phyloP scores from a whole-genome alignment of 2,329 filamentous ascomycete genomes.

The Stagonosporopsis chrysanthemi region DNA sequence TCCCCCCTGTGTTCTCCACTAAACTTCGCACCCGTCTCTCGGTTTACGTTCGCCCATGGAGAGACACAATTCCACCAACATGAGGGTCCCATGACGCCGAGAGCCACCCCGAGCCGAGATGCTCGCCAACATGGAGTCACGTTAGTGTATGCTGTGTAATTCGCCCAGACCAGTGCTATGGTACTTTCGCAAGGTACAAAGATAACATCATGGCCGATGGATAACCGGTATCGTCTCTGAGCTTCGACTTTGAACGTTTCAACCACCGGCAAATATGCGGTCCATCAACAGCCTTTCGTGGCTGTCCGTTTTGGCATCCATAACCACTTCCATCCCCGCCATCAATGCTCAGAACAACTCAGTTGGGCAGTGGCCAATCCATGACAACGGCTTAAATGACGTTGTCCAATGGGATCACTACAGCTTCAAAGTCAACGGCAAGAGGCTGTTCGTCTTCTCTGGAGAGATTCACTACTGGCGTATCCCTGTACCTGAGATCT shows the following conservation, averaged over 20 bases:
- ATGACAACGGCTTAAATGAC: slow-evolving; percentile 57
- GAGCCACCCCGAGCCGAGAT: slow-evolving; percentile 14
- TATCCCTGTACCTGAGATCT: slow-evolving; percentile 59
- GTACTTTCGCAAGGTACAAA: slow-evolving; percentile 24
- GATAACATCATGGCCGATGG: slow-evolving; percentile 21
- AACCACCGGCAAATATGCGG: slow-evolving; percentile 31
- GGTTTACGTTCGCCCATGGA: slow-evolving; percentile 19
- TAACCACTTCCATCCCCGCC: slow-evolving; percentile 21
- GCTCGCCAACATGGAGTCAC: slow-evolving; percentile 17
- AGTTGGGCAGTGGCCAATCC: slow-evolving; percentile 55
- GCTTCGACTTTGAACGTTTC: slow-evolving; percentile 21
- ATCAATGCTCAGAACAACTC: slow-evolving; percentile 36
- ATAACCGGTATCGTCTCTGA: slow-evolving; percentile 24
- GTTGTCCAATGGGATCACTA: slow-evolving; percentile 63
- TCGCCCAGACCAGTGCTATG: slow-evolving; percentile 14
- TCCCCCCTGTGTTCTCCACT: slow-evolving; percentile 19
- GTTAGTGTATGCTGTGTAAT: slow-evolving; percentile 27
- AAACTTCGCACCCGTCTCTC: slow-evolving; percentile 7
- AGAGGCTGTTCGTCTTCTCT: slow-evolving; percentile 61
- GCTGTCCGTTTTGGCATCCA: slow-evolving; percentile 33
- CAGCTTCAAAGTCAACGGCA: slow-evolving; percentile 60
- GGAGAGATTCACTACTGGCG: slow-evolving; percentile 64
- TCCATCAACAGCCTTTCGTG: slow-evolving; percentile 29
- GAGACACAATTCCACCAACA: slow-evolving; percentile 27
- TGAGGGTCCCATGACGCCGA: slow-evolving; percentile 14